Evolutionary conservation across 2,329 filamentous ascomycete species (phyloP), one percentile per base, ranked within the genome.

Genomic region (Leptographium wingfieldii): DNA sequence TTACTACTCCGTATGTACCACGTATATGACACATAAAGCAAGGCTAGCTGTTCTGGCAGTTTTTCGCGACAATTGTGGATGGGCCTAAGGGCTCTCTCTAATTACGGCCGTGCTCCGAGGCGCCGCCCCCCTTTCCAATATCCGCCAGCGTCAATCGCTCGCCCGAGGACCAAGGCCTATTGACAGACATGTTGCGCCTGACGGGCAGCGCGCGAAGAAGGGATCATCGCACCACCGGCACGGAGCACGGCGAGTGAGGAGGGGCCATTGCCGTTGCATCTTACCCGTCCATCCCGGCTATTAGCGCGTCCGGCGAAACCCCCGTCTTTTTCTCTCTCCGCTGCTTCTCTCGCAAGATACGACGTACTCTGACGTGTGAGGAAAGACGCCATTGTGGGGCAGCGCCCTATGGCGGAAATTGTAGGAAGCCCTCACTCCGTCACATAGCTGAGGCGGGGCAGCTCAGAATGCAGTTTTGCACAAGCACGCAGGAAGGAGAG

Each of bases 31-130:
- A 31, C 31, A 3, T 31, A 4, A 48, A n/a, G 46, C 46, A 25
- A 25, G 46, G 46, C 51, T 53, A 53, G 27, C 51, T 53, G 51
- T 31, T 53, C 51, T 53, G 16, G 56, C 40, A 57, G 25, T 57
- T 57, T 57, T 57, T 57, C 56, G 48, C 56, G 56, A 51, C 11
- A 57, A 57, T 35, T 33, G 56, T 49, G 56, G 56, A 57, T 56
- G 40, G 38, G 38, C 38, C 38, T 40, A n/a, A 38, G 12, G 33
- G 9, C 55, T 56, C 35, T 38, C 55, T 56, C 35, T 38, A 56
- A 31, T 56, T 56, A 46, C 55, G 55, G 55, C 46, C 46, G 46
- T 48, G 46, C 46, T 25, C 22, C 2, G 38, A 40, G 12, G 14
- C 35, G 35, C 12, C 35, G 10, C 35, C 11, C 53, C 53, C 53